Evolutionary conservation across 306 rosid species (phyloP), one percentile per base, ranked within the genome.

Genomic region (Pyrus betulifolia): DNA sequence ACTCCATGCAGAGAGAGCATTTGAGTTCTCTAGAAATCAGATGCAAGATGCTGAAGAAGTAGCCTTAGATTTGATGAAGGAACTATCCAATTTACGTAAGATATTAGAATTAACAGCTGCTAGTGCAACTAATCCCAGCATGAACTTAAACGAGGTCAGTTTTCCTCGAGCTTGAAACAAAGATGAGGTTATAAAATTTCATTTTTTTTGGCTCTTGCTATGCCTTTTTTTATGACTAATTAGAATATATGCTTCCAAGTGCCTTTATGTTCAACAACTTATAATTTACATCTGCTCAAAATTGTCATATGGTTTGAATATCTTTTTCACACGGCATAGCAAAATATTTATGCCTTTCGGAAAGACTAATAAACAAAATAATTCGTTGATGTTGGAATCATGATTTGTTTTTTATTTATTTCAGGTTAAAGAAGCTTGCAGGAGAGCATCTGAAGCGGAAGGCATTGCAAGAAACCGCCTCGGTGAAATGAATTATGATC

Each of bases 1-100:
- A 51, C 93, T 94, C 61, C 85, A 90, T 72, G 95, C 98, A 7
- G 95, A 94, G 76, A 90, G 93, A 88, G 88, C 95, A 80, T 94
- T 92, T 83, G 97, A 94, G 67, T 94, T 90, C 87, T 94, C 98
- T 21, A 86, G 72, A 85, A 88, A 90, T 85, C 95, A 87, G 81
- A 78, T 92, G 71, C 83, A 86, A 74, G 95, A 92, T 72, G 88
- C 95, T 13, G 86, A 90, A 84, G 97, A 89, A 86, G 78, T 90
- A 74, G 89, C 90, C 63, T 63, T 76, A 30, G 83, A 90, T 76
- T 91, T 94, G 81, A 82, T 94, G 77, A 85, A 86, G 71, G 94
- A 90, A 76, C 78, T 94, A 52, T 86, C 89, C 51, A 71, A 23
- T 63, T 72, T 90, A 33, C 84, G 98, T 69, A 81, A 60, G 25